Evolutionary conservation across 2,329 filamentous ascomycete species (phyloP).

Genomic region (Aspergillus costaricaensis): DNA sequence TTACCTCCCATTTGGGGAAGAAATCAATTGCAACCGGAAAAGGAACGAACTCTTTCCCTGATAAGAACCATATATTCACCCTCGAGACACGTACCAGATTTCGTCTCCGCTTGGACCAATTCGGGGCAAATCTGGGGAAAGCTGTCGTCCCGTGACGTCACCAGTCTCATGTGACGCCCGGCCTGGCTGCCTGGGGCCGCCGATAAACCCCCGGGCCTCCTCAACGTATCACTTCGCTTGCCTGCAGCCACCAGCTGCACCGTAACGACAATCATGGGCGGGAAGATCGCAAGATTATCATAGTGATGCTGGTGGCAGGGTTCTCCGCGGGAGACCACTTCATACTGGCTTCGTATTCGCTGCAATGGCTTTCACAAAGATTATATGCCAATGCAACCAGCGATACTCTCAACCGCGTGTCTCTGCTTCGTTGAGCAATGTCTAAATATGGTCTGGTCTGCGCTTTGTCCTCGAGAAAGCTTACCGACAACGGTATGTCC

Average conservation of each 20-base stretch:
- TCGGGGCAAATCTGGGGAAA: conserved; percentile 18
- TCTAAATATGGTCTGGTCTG: too few relatives aligned
- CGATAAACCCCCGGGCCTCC: not conserved
- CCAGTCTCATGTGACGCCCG: not conserved
- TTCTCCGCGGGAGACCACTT: not conserved
- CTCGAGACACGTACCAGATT: not conserved
- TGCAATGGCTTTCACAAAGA: too few relatives aligned
- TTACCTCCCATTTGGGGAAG: too few relatives aligned
- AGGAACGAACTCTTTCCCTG: not conserved
- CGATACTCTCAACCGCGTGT: too few relatives aligned
- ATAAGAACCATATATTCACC: not conserved
- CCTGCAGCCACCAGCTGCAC: conserved; percentile 1
- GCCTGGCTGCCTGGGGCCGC: not conserved
- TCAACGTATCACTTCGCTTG: not conserved
- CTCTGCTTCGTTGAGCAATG: too few relatives aligned
- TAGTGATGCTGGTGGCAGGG: not conserved
- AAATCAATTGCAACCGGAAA: not conserved
- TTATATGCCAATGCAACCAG: too few relatives aligned
- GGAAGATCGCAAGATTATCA: not conserved
- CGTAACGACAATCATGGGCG: not conserved
- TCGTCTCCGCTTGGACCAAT: not conserved
- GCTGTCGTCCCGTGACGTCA: conserved; percentile 16
- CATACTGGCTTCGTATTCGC: not conserved
- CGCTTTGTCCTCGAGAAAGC: too few relatives aligned
- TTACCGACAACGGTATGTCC: too few relatives aligned